Evolutionary conservation across 2,329 filamentous ascomycete genomes (phyloP), one percentile per base, ranked within the genome.

Genomic region (Beauveria sp.): DNA sequence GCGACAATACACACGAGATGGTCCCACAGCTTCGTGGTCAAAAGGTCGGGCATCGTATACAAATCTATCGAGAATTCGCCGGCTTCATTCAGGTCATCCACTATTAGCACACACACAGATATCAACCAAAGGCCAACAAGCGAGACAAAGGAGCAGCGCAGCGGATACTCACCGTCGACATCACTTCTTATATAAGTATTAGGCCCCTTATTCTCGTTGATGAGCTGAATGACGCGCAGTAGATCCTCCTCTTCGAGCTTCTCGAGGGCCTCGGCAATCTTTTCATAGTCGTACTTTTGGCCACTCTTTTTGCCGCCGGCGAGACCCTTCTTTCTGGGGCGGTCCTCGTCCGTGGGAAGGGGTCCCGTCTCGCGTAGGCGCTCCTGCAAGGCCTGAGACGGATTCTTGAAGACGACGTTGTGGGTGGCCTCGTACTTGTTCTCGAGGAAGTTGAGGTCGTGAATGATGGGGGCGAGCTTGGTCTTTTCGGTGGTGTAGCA

Each of bases 61-160:
- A 99, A 83, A 71, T 99, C 95, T 68, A 99, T 93, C 64, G 96
- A 95, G 78, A 99, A 99, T 77, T 99, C 95, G 70, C 95, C 95
- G 71, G 93, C 92, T 82, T 74, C 68, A 70, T 64, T 65, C 61
- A 74, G 71, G 69, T 75, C 66, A 70, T 71, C 59, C 64, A 68
- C 67, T 72, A 70, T 75, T 70, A 74, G 73, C 70, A 64, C 64
- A 61, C 63, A 47, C 63, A 47, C 46, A 58, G 49, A 46, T 22
- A 61, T 58, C 54, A 61, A 67, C 66, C 67, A 67, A 68, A 62
- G 28, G 56, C 38, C 51, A 52, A 55, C 51, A 54, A 62, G 54
- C 50, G 43, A 43, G 40, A 58, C 42, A 65, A 64, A 64, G 61
- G 58, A 45, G 45, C 26, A 16, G 34, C 3, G 38, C n/a, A 40